Conservation (phyloP, 2,329 filamentous ascomycete species). For the Nigrograna mackinnonii region DNA sequence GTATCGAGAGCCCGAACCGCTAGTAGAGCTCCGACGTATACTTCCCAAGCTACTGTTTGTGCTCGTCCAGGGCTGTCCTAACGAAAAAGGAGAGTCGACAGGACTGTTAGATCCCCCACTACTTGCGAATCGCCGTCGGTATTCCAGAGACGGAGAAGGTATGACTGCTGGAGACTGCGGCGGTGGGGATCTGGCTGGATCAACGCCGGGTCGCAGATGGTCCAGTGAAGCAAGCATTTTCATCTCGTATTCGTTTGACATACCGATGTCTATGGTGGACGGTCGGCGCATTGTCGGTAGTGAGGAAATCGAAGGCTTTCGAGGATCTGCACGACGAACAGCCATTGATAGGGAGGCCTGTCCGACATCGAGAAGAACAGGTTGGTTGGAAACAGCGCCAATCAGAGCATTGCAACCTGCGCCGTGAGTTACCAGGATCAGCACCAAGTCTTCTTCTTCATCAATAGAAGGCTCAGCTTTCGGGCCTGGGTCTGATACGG, state of each 20-base stretch:
- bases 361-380: constrained; percentile 85
- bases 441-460: constrained; percentile 69
- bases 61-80: constrained; percentile 29
- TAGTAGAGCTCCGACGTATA: constrained; percentile 42
- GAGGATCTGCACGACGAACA: constrained; percentile 29
- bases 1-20: constrained; percentile 23
- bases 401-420: constrained; percentile 96
- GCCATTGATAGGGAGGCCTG: constrained; percentile 93
- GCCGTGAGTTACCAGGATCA: constrained; percentile 90
- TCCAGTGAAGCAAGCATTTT: constrained; percentile 75
- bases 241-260: constrained; percentile 70
- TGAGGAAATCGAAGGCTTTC: constrained; percentile 23
- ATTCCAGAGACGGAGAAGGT: constrained; percentile 30
- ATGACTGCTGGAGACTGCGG: constrained; percentile 30
- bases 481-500: constrained; percentile 30
- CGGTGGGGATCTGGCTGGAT: constrained; percentile 40
- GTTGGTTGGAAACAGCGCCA: constrained; percentile 87
- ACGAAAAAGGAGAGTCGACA: constrained; percentile 29
- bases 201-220: constrained; percentile 63
- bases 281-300: constrained; percentile 34
- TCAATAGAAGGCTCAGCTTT: constrained; percentile 45
- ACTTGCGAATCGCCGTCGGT: constrained; percentile 24
- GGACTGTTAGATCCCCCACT: constrained; percentile 28
- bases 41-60: constrained; percentile 44
- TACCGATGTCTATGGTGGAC: constrained; percentile 47